These are phyloP conservation scores for Hysterangium stoloniferum DNA, from an alignment of 768 basidiomycete genomes.

Conservation along the genomic window DNA sequence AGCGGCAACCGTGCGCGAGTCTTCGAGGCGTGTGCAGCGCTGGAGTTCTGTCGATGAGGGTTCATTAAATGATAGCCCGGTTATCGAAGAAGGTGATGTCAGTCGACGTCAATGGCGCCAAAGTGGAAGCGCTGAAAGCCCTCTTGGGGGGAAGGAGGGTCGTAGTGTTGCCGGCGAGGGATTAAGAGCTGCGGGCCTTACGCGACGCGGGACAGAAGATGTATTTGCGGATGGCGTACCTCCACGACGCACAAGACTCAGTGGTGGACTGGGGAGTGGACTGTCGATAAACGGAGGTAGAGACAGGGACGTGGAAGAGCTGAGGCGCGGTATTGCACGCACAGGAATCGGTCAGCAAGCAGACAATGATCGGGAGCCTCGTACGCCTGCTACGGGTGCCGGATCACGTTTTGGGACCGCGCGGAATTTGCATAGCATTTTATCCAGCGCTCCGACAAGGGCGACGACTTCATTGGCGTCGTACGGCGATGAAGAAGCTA, in stretches of 20 bases:
- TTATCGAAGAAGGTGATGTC: not conserved
- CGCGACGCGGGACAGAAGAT: slow-evolving; percentile 23
- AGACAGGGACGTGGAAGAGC: not conserved
- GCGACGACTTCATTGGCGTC: slow-evolving; percentile 30
- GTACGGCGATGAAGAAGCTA: slow-evolving; percentile 22
- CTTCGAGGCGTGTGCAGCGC: slow-evolving; percentile 41
- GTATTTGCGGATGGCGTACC: slow-evolving; percentile 31
- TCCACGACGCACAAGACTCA: slow-evolving; percentile 51
- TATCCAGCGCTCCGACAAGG: slow-evolving; percentile 15
- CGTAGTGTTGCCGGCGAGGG: slow-evolving; percentile 61
- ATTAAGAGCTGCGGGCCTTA: slow-evolving; percentile 62
- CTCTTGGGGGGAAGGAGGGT: slow-evolving; percentile 29
- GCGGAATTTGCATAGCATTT: slow-evolving; percentile 9
- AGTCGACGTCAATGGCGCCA: slow-evolving; percentile 52
- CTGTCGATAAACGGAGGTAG: not conserved
- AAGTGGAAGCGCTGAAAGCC: slow-evolving; percentile 65
- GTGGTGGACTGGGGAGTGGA: slow-evolving; percentile 18
- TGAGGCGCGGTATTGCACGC: not conserved
- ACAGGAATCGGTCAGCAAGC: not conserved
- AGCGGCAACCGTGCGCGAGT: slow-evolving; percentile 40
- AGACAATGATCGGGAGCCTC: slow-evolving; percentile 5
- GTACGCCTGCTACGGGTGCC: slow-evolving; percentile 16
- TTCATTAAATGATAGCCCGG: not conserved
- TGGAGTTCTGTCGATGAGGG: slow-evolving; percentile 37
- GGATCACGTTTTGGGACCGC: not conserved